Base-by-base conservation (phyloP, 2,329 filamentous ascomycete genomes). In the Fusarium papillatum region DNA sequence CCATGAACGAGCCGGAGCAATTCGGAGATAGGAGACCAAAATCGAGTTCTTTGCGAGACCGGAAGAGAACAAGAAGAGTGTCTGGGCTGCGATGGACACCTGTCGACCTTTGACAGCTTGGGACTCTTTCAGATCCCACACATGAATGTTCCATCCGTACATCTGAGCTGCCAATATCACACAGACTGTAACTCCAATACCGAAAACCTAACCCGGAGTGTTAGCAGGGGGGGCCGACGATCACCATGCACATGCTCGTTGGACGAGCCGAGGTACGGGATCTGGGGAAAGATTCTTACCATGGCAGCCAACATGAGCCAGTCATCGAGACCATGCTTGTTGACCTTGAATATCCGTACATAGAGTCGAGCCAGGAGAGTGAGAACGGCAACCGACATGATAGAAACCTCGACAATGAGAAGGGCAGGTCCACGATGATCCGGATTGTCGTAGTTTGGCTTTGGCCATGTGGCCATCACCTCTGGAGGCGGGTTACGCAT, bases 261-360 rank as follows among this genome's bases (percentile, higher is more conserved):
- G 19, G 22, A 22, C 34, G 39, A 64, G 57, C 70, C 72, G 74
- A 76, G 66, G 76, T 43, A 26, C 10, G 16, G 13, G 43, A 66
- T 53, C 34, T 36, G 14, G 24, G 55, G n/a, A 6, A 6, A 31
- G 17, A 14, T 69, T 60, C 80, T 69, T 77, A 86, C 84, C 72
- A 82, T 81, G 6, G 84, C 84, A 39, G 67, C 80, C 7, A 85
- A 71, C 85, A 87, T 87, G 16, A 87, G 64, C 84, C 83, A 86
- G 76, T 86, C 85, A 70, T 87, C 85, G 64, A 80, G 77, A 39
- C 83, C 82, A 43, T 71, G 80, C 62, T 79, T 82, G 53, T 81
- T 80, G 39, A 86, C 79, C 41, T 84, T 79, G 66, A 74, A 66
- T 3, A 83, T 69, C 13, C 84, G 79, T 59, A 85, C 84, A 57